phyloP scores from a whole-genome alignment of 768 basidiomycete genomes.

The Termitomyces heimii region DNA sequence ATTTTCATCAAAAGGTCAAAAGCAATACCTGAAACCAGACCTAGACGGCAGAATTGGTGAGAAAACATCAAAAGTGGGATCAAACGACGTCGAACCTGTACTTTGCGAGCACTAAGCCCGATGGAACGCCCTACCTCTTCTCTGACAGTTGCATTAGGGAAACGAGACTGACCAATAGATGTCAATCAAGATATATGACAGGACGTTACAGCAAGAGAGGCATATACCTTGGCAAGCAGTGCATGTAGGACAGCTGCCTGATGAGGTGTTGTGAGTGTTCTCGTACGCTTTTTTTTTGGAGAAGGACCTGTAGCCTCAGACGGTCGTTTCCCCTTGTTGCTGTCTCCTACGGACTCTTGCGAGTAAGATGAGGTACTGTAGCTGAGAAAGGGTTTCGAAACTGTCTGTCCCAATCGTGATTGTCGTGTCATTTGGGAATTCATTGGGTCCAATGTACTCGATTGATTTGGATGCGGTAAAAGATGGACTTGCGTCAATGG shows the following conservation, averaged over 20 bases:
- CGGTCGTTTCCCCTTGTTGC: conserved; percentile 43
- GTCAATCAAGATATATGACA: conserved; percentile 4
- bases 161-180: conserved; percentile 58
- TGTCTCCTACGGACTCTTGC: conserved; percentile 54
- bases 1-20: conserved; percentile 6
- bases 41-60: conserved; percentile 31
- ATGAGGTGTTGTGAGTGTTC: conserved; percentile 81
- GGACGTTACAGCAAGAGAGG: neutral
- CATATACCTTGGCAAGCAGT: conserved; percentile 72
- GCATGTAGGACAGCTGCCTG: conserved; percentile 86
- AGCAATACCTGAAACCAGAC: conserved; percentile 81
- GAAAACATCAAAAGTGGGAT: conserved; percentile 4
- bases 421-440: conserved; percentile 41
- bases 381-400: conserved; percentile 18
- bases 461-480: conserved; percentile 15
- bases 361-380: conserved; percentile 45
- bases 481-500: conserved; percentile 21
- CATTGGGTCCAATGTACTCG: conserved; percentile 14
- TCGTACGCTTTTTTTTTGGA: conserved; percentile 77
- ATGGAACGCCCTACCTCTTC: conserved; percentile 85
- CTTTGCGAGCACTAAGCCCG: conserved; percentile 85
- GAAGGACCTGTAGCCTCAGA: conserved; percentile 32
- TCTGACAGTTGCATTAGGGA: conserved; percentile 82
- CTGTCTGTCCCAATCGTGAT: conserved; percentile 25
- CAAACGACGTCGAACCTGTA: conserved; percentile 55